Percentiles rank a stretch among this genome's conserved stretches.
These are phyloP conservation scores for Abelmoschus esculentus DNA, from an alignment of 345 rosid genomes.

Conservation along the genomic window DNA sequence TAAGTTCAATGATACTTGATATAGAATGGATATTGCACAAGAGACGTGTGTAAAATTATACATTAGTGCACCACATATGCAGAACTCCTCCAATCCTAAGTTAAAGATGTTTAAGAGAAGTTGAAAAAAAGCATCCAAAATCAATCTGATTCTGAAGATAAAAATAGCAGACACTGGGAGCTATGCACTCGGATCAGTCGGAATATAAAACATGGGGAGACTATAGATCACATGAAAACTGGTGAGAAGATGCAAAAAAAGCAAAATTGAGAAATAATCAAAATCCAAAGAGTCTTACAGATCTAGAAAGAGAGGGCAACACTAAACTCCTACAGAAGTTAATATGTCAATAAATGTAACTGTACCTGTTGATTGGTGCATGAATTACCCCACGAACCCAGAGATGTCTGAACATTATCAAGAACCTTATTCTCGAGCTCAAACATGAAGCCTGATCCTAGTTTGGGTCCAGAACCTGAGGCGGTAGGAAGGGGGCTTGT, in stretches of 20 bases:
- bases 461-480: conserved; percentile 36
- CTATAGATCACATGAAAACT: background rate
- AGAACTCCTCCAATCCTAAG: background rate
- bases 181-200: background rate
- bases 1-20: background rate
- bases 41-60: background rate
- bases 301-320: background rate
- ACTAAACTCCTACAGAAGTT: background rate
- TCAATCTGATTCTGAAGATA: background rate
- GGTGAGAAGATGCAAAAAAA: background rate
- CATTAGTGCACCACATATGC: background rate
- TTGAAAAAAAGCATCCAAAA: background rate
- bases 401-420: conserved; percentile 53
- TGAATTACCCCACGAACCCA: conserved; percentile 71
- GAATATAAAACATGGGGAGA: background rate
- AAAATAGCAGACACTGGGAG: background rate
- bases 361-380: conserved; percentile 64
- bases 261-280: background rate
- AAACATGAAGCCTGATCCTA: conserved; percentile 40
- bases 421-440: conserved; percentile 50
- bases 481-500: conserved; percentile 29
- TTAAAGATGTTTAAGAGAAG: background rate
- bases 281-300: background rate
- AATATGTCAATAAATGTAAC: background rate
- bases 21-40: background rate